Conservation (phyloP, 371 early-diverging fungal species). For the Chytridiales sp. region DNA sequence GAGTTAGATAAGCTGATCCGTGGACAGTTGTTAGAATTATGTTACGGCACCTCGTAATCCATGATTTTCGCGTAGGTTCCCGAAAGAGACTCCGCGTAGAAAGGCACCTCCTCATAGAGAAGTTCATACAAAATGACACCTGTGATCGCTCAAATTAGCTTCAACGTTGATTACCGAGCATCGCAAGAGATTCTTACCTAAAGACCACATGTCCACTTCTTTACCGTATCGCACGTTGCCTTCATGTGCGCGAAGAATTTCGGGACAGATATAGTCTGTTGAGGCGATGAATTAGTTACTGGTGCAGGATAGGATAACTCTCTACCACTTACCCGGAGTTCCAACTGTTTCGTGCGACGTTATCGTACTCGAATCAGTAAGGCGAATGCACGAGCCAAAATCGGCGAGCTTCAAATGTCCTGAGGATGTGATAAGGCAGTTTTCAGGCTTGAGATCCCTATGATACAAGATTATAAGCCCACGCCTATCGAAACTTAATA, state of each 20-base stretch:
- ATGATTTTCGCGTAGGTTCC: slow-evolving; percentile 66
- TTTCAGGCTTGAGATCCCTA: slow-evolving; percentile 76
- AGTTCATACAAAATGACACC: slow-evolving; percentile 72
- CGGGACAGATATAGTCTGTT: slow-evolving; percentile 68
- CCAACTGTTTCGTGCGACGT: slow-evolving; percentile 64
- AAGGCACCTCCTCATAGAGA: slow-evolving; percentile 63
- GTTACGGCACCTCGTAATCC: slow-evolving; percentile 47
- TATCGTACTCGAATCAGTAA: slow-evolving; percentile 40
- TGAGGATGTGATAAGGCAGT: slow-evolving; percentile 59
- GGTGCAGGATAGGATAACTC: not conserved
- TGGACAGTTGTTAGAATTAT: not conserved
- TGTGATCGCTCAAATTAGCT: slow-evolving; percentile 4
- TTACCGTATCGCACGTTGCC: slow-evolving; percentile 50
- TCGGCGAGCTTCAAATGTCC: slow-evolving; percentile 73
- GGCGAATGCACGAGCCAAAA: slow-evolving; percentile 64
- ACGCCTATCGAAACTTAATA: slow-evolving; percentile 10
- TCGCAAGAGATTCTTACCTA: slow-evolving; percentile 39
- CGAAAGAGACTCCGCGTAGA: slow-evolving; percentile 61
- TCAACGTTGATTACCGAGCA: not conserved
- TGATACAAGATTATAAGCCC: slow-evolving; percentile 37
- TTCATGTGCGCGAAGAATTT: slow-evolving; percentile 58
- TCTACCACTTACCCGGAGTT: slow-evolving; percentile 49
- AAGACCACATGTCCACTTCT: slow-evolving; percentile 64
- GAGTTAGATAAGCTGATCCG: not conserved
- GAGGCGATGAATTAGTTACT: not conserved